phyloP scores from a whole-genome alignment of 2,329 filamentous ascomycete species.

The Aspergillus pseudoterreus region DNA sequence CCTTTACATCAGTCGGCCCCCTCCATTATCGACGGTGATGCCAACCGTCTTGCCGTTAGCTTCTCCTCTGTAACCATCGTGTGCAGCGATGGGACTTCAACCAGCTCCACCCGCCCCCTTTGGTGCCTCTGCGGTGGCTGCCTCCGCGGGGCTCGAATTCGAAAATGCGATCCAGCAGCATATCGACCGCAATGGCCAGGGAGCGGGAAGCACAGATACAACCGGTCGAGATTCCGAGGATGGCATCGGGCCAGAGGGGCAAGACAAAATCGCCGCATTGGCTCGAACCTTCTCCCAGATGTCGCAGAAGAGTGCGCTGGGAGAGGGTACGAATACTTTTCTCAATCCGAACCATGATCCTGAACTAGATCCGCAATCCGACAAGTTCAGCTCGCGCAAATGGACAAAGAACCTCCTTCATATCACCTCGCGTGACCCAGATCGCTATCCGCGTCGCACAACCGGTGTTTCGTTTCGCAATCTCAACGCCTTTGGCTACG shows the following conservation, averaged over 20 bases:
- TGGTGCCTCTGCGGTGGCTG: constrained; percentile 11
- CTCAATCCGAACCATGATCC: constrained; percentile 30
- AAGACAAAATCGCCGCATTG: constrained; percentile 24
- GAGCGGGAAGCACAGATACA: constrained; percentile 23
- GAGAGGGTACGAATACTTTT: constrained; percentile 33
- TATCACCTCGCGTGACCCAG: constrained; percentile 28
- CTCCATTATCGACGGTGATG: neutral
- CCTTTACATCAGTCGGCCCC: too few relatives aligned
- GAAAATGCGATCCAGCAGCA: constrained; percentile 8
- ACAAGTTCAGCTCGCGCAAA: constrained; percentile 40
- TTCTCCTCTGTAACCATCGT: neutral
- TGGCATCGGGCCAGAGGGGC: constrained; percentile 19
- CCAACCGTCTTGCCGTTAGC: neutral
- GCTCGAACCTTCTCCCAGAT: constrained; percentile 29
- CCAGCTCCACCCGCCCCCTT: constrained; percentile 17
- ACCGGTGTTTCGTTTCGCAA: constrained; percentile 43
- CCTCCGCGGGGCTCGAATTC: constrained; percentile 2
- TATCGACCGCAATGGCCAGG: constrained; percentile 6
- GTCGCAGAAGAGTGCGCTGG: constrained; percentile 22
- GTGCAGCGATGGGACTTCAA: constrained; percentile 8
- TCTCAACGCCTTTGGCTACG: constrained; percentile 43
- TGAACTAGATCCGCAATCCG: constrained; percentile 40
- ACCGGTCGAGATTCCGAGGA: constrained; percentile 20
- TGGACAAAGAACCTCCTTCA: constrained; percentile 43
- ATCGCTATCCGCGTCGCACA: constrained; percentile 29